Evolutionary conservation across 208 protist species (phyloP).

Genomic region (Trichomonas vaginalis): DNA sequence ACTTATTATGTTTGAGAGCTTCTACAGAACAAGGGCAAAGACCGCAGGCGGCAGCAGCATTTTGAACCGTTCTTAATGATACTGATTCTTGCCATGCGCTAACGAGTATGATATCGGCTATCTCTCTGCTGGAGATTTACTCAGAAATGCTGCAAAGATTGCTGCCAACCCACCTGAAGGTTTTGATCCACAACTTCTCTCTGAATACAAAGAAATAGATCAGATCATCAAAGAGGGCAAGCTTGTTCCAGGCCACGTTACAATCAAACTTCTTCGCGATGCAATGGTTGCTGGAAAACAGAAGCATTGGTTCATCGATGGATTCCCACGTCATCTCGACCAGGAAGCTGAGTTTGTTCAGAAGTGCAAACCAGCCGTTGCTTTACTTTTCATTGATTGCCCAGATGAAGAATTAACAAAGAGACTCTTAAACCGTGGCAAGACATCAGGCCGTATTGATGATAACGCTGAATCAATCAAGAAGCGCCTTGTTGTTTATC

Average conservation of each 20-base stretch:
- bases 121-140: slow-evolving; percentile 46
- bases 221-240: slow-evolving; percentile 18
- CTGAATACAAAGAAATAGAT: not conserved
- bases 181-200: not conserved
- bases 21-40: too few species aligned
- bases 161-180: not conserved
- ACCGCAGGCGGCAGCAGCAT: too few species aligned
- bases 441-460: slow-evolving; percentile 47
- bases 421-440: slow-evolving; percentile 42
- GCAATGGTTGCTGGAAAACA: not conserved
- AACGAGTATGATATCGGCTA: slow-evolving; percentile 41
- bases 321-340: not conserved
- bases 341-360: not conserved
- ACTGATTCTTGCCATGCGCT: slow-evolving; percentile 45
- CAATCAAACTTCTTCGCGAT: not conserved
- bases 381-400: slow-evolving; percentile 44
- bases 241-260: slow-evolving; percentile 20
- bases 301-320: not conserved
- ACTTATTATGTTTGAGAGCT: too few species aligned
- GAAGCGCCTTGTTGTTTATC: slow-evolving; percentile 42
- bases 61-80: slow-evolving; percentile 38
- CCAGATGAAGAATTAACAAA: slow-evolving; percentile 34
- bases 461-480: slow-evolving; percentile 54
- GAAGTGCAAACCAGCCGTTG: not conserved
- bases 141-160: slow-evolving; percentile 35